A percentile compares a stretch with the other conserved stretches of the same genome.
Evolutionary conservation across 192 early-diverging fungal genomes (phyloP).

Genomic region (Backusella parvicylindrica): DNA sequence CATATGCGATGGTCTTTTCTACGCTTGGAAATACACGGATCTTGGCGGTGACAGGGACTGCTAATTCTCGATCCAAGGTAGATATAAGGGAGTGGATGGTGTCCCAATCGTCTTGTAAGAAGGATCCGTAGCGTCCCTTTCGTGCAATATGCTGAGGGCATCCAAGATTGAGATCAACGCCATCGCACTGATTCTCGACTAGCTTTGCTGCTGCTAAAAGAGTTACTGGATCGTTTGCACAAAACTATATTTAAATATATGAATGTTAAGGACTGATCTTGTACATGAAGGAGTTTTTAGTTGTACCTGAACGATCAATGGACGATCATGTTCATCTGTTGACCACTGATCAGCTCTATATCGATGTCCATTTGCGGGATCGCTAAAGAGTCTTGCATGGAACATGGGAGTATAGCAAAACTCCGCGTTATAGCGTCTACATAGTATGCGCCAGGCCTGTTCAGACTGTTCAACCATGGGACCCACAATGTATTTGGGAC

Average conservation of each 20-base stretch:
- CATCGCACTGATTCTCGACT: slow-evolving; percentile 83
- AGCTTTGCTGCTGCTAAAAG: slow-evolving; percentile 80
- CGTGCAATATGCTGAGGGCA: slow-evolving; percentile 96
- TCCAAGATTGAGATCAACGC: slow-evolving; percentile 94
- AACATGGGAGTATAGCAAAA: slow-evolving; percentile 99
- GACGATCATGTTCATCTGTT: slow-evolving; percentile 65
- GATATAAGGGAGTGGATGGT: slow-evolving; percentile 62
- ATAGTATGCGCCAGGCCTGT: slow-evolving; percentile 91
- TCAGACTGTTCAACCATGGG: slow-evolving; percentile 99
- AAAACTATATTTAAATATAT: slow-evolving; percentile 64
- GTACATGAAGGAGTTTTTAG: too few species aligned
- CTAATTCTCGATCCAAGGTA: slow-evolving; percentile 75
- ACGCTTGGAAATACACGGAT: slow-evolving; percentile 89
- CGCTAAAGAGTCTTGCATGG: slow-evolving; percentile 83
- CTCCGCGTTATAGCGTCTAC: slow-evolving; percentile 78
- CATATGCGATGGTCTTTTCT: slow-evolving; percentile 89
- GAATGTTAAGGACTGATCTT: neutral
- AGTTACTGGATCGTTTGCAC: slow-evolving; percentile 89
- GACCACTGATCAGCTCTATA: slow-evolving; percentile 79
- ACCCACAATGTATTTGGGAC: slow-evolving; percentile 79
- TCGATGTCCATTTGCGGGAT: slow-evolving; percentile 49
- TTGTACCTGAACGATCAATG: slow-evolving; percentile 76
- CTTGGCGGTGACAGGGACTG: slow-evolving; percentile 94
- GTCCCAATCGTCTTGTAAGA: slow-evolving; percentile 94
- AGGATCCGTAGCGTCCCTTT: slow-evolving; percentile 90